A percentile compares a stretch with the other conserved stretches of the same genome.
Conservation (phyloP, 2,329 filamentous ascomycete genomes). For the Apiospora saccharicola region DNA sequence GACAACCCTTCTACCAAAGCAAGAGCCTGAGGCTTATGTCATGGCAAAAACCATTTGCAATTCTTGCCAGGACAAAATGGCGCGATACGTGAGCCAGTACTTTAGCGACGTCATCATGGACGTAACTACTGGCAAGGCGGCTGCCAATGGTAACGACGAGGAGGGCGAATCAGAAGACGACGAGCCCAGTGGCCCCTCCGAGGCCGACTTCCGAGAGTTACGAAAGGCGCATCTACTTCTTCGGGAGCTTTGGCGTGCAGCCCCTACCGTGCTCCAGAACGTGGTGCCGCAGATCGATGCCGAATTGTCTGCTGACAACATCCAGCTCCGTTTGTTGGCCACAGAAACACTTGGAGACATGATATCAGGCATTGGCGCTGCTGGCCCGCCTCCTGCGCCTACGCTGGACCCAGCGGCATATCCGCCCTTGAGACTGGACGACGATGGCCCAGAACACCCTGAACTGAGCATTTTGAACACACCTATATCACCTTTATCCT, state of each 20-base stretch:
- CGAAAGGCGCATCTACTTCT: conserved; percentile 89
- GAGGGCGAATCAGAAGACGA: conserved; percentile 72
- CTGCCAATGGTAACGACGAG: conserved; percentile 63
- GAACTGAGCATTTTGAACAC: conserved; percentile 74
- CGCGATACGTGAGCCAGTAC: conserved; percentile 91
- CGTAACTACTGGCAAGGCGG: conserved; percentile 64
- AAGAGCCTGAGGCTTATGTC: conserved; percentile 90
- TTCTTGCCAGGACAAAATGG: conserved; percentile 90
- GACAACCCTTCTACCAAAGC: conserved; percentile 83
- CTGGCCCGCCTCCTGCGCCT: conserved; percentile 79
- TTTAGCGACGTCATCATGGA: conserved; percentile 97
- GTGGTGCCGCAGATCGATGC: conserved; percentile 94
- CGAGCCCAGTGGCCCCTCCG: conserved; percentile 68
- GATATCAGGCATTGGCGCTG: conserved; percentile 90
- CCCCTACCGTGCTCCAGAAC: conserved; percentile 86
- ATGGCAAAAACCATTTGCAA: conserved; percentile 97
- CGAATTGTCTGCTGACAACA: conserved; percentile 88
- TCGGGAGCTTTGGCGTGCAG: conserved; percentile 91
- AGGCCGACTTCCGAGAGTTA: conserved; percentile 86
- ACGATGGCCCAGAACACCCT: conserved; percentile 59
- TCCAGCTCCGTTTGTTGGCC: conserved; percentile 84
- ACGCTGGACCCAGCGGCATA: conserved; percentile 83
- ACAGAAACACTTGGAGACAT: conserved; percentile 96
- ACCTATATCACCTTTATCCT: conserved; percentile 87
- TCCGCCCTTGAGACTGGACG: conserved; percentile 74